Evolutionary conservation across 192 early-diverging fungal genomes (phyloP), one percentile per base, ranked within the genome.

Genomic region (Umbelopsis sp.): DNA sequence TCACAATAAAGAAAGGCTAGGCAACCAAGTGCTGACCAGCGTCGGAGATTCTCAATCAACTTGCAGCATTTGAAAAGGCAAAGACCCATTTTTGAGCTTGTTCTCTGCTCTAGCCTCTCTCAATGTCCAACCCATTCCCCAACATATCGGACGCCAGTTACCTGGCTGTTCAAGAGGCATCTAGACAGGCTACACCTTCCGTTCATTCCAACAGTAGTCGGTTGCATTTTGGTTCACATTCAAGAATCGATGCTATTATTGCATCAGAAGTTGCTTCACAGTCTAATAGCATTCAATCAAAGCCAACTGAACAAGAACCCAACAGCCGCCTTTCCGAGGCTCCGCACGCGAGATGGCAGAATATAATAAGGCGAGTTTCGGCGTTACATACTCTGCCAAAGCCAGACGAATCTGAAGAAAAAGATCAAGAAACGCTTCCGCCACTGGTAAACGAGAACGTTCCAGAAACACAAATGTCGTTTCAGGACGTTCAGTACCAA

Each of bases 41-140:
- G 56, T 29, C 56, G 56, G 56, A 62, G 56, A 62, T 62, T 62
- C 29, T 17, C n/a, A 31, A 62, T 62, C 56, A 62, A 5, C 56
- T n/a, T 34, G 56, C 31, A 62, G 56, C 31, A 62, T n/a, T n/a
- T n/a, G 26, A 20, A 59, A 59, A 32, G 51, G 54, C 11, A 25
- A 59, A 49, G 20, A 17, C 56, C n/a, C 11, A 32, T 29, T 62
- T 62, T 29, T 22, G 56, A 62, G 26, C 26, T 34, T 22, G 31
- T 11, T 22, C 22, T 22, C 51, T 62, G 17, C 56, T 34, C 26
- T 20, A 59, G 3, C 54, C 26, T 32, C 3, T 29, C 56, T 34
- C 26, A 12, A 62, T 62, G 56, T 62, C 56, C 25, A 62, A 62
- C 26, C 56, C 56, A 17, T 29, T 62, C 26, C 56, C 56, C 56